These are phyloP conservation scores for Trichoderma sp. DNA, from an alignment of 2,329 filamentous ascomycete genomes.

Conservation along the genomic window DNA sequence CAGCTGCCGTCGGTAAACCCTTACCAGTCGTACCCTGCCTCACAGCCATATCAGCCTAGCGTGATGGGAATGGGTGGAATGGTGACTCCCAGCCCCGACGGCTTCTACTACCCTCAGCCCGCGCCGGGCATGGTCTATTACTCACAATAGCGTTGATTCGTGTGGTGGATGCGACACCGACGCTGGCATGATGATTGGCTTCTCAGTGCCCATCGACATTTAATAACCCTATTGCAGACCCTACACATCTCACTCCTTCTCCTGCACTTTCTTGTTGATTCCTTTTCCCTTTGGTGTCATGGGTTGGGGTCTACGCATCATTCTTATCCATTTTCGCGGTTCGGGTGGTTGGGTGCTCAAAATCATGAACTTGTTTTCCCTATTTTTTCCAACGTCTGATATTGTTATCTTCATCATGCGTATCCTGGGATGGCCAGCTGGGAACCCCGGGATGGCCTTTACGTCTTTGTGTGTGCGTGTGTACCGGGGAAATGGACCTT, in stretches of 20 bases:
- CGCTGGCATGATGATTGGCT: conserved; percentile 24
- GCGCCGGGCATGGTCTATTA: conserved; percentile 60
- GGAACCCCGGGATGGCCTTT: neutral
- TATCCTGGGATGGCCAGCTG: conserved; percentile 7
- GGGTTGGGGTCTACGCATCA: conserved; percentile 13
- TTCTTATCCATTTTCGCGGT: conserved; percentile 4
- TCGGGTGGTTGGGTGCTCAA: conserved; percentile 20
- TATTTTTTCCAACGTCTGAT: neutral
- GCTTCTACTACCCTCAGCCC: conserved; percentile 68
- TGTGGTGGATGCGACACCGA: conserved; percentile 25
- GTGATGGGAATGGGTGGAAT: conserved; percentile 74
- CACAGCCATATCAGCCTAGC: conserved; percentile 54
- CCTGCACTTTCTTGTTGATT: neutral
- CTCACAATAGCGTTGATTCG: conserved; percentile 48
- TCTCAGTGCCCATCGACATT: conserved; percentile 28
- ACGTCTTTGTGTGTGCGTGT: neutral
- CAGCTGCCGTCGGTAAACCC: conserved; percentile 58
- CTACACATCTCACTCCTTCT: conserved; percentile 13
- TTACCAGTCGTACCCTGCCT: conserved; percentile 49
- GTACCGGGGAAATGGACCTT: neutral
- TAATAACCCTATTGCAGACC: conserved; percentile 31
- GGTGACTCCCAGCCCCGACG: conserved; percentile 67
- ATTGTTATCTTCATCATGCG: neutral
- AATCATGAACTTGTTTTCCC: conserved; percentile 12
- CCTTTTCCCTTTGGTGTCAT: conserved; percentile 13